Evolutionary conservation across 2,329 filamentous ascomycete genomes (phyloP), one percentile per base, ranked within the genome.

Genomic region (Orbilia blumenaviensis): DNA sequence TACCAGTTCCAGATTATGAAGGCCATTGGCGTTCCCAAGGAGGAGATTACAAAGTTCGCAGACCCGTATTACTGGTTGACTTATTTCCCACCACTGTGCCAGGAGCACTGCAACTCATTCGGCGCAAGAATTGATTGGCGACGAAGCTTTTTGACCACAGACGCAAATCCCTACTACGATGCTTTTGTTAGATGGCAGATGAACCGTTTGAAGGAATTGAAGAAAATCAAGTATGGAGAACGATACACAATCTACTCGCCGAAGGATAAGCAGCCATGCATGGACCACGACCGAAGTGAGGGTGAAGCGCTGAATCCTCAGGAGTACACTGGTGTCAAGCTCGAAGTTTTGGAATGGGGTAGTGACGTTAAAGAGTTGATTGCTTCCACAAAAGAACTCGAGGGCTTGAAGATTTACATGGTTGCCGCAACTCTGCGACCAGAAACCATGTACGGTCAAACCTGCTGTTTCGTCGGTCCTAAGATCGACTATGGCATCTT

Each of bases 391-490:
- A 95, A 94, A 85, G 85, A 98, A 2, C 92, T 94, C 4, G 87
- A 89, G 36, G 89, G 88, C 78, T 90, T 92, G 50, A 91, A 91
- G 77, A 90, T 97, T 68, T 98, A 91, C 85, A 91, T 98, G 81
- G 89, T 98, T 10, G 92, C 95, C 10, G 95, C 95, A 14, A 98
- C 95, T 66, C 87, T 99, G 77, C 88, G 95, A 77, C 93, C 95
- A 1, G 95, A 99, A 86, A 99, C 95, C 36, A 98, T 99, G 94
- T 99, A 98, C 82, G 96, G 96, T 42, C 95, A 98, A 84, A 96
- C 90, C 2, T 96, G 92, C 84, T 97, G 94, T 83, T 99, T 98
- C 80, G 92, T 99, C 54, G 92, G 93, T 2, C 94, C 95, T 8
- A 92, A 91, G 81, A 91, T 98, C 81, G 89, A 87, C 48, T 99